These are phyloP conservation scores for Trichoderma parareesei DNA, from an alignment of 495 filamentous ascomycete genomes.

Conservation along the genomic window DNA sequence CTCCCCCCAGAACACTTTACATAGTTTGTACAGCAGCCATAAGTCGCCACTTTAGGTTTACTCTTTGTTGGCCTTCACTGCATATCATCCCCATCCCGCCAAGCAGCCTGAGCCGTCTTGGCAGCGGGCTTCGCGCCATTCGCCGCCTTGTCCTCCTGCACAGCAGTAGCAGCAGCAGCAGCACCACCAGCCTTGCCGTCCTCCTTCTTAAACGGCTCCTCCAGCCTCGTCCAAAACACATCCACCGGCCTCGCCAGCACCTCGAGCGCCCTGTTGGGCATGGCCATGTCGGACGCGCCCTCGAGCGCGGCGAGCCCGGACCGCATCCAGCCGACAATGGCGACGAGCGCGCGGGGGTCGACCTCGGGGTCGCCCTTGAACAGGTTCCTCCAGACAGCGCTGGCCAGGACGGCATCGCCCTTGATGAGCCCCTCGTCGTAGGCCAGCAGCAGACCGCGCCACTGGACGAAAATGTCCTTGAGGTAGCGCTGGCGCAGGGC, in stretches of 20 bases:
- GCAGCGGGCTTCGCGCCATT: not conserved
- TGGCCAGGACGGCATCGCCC: slow-evolving; percentile 76
- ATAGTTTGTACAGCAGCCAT: slow-evolving; percentile 28
- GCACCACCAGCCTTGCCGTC: not conserved
- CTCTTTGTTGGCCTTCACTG: not conserved
- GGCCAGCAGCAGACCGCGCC: slow-evolving; percentile 71
- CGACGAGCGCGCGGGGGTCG: slow-evolving; percentile 61
- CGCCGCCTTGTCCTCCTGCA: not conserved
- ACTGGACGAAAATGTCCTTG: slow-evolving; percentile 87
- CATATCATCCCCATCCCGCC: not conserved
- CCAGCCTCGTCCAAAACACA: slow-evolving; percentile 8
- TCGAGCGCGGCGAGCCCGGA: slow-evolving; percentile 55
- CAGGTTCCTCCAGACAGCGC: slow-evolving; percentile 89
- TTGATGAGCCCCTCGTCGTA: slow-evolving; percentile 83
- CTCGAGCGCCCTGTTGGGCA: not conserved
- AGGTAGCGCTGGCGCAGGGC: slow-evolving; percentile 72
- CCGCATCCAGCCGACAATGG: slow-evolving; percentile 73
- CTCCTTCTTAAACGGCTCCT: slow-evolving; percentile 11
- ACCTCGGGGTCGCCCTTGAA: slow-evolving; percentile 68
- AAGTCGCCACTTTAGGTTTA: slow-evolving; percentile 23
- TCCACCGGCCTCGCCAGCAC: slow-evolving; percentile 21
- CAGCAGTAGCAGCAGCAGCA: too few relatives aligned
- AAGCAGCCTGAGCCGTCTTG: not conserved
- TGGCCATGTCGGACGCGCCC: slow-evolving; percentile 48
- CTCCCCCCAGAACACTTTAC: not conserved